phyloP scores from a whole-genome alignment of 176 grass and related monocot genomes.

The Bothriochloa decipiens region DNA sequence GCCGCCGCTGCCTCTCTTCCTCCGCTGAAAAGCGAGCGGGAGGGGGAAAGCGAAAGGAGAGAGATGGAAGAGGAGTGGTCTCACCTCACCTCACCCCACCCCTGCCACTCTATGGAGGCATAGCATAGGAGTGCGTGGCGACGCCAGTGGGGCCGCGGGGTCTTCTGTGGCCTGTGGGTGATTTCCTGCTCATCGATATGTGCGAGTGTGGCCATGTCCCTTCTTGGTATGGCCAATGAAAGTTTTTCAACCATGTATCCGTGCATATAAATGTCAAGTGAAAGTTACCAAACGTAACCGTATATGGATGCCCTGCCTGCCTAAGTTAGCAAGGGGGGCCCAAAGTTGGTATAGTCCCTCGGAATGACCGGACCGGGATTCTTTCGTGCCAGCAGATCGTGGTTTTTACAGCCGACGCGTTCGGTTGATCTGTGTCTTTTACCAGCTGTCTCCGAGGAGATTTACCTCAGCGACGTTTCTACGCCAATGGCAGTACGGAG shows the following conservation, averaged over 20 bases:
- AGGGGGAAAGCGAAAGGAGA: no score
- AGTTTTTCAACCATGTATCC: background rate
- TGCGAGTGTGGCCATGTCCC: background rate
- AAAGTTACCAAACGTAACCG: conserved; percentile 5
- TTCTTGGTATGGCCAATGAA: conserved; percentile 34
- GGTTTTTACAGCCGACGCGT: background rate
- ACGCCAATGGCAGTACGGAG: no score
- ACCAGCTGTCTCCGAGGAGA: background rate
- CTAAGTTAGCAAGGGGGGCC: background rate
- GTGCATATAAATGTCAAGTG: background rate
- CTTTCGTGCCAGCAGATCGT: background rate
- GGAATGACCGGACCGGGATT: no score
- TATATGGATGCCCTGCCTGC: background rate
- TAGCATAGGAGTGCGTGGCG: no score
- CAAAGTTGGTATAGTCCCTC: no score
- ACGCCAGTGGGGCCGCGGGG: no score
- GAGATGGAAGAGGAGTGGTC: no score
- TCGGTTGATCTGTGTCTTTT: background rate
- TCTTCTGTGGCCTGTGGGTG: no score
- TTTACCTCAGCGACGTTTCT: background rate
- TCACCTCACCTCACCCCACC: no score
- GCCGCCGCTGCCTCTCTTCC: no score
- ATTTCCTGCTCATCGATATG: background rate
- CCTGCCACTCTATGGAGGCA: no score
- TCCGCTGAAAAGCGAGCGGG: no score